These are phyloP conservation scores for Microdochium nivale DNA, from an alignment of 2,329 filamentous ascomycete species.

Conservation along the genomic window DNA sequence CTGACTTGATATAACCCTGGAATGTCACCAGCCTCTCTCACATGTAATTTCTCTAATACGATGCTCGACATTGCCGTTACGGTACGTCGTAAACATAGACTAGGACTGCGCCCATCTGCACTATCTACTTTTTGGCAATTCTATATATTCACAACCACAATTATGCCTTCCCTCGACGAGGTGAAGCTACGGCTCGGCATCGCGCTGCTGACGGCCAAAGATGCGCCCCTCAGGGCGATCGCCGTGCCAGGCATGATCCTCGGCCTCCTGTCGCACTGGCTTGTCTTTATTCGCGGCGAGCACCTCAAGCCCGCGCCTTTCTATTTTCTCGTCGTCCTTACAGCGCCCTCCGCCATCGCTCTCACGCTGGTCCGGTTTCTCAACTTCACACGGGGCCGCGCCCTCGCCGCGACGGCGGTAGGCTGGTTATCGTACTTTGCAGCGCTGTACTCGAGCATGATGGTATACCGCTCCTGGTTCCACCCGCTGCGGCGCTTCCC, in stretches of 20 bases:
- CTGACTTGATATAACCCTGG: too few relatives aligned
- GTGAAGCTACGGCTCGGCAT: neutral
- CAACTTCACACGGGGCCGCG: conserved; percentile 1
- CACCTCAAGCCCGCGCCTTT: conserved; percentile 7
- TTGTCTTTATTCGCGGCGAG: conserved; percentile 9
- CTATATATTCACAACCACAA: neutral
- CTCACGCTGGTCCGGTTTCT: conserved; percentile 1
- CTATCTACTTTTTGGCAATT: neutral
- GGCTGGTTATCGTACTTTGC: conserved; percentile 6
- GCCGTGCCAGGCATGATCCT: neutral
- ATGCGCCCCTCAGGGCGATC: neutral
- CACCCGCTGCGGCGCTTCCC: conserved; percentile 8
- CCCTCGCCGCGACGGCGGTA: conserved; percentile 2
- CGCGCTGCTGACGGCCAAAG: neutral
- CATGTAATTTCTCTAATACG: too few relatives aligned
- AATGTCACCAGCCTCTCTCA: too few relatives aligned
- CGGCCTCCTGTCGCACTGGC: conserved; percentile 5
- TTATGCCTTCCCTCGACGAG: neutral
- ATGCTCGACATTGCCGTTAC: too few relatives aligned
- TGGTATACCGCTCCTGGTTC: conserved; percentile 7
- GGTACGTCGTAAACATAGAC: neutral
- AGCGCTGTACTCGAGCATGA: conserved; percentile 8
- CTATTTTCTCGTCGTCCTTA: conserved; percentile 4
- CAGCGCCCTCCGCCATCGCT: conserved; percentile 1
- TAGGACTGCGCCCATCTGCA: neutral